These are phyloP conservation scores for Colletotrichum gigasporum DNA, from an alignment of 2,329 filamentous ascomycete species.

Conservation along the genomic window DNA sequence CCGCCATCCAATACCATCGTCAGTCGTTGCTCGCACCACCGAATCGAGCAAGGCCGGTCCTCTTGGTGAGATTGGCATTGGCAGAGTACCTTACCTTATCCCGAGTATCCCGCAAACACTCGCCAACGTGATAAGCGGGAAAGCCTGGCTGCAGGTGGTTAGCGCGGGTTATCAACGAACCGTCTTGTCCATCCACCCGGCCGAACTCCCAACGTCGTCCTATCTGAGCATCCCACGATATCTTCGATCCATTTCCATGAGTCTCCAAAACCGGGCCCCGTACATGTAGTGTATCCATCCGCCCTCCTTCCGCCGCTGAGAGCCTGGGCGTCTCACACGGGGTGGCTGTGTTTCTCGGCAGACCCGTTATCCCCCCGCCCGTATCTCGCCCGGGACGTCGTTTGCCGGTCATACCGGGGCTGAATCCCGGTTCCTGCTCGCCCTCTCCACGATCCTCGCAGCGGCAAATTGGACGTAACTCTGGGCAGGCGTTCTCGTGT, in stretches of 20 bases:
- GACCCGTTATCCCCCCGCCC: slow-evolving; percentile 24
- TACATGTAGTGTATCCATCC: too few species aligned
- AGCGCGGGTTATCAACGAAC: background rate
- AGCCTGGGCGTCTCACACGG: slow-evolving; percentile 30
- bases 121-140: background rate
- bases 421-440: slow-evolving; percentile 14
- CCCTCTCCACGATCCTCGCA: slow-evolving; percentile 7
- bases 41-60: slow-evolving; percentile 6
- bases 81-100: background rate
- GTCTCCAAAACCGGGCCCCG: slow-evolving; percentile 1
- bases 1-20: slow-evolving; percentile 21
- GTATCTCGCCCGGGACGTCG: slow-evolving; percentile 26
- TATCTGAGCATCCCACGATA: slow-evolving; percentile 19
- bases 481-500: slow-evolving; percentile 21
- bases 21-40: background rate
- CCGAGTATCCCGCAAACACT: slow-evolving; percentile 18
- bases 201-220: background rate
- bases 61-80: background rate
- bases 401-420: slow-evolving; percentile 19
- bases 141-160: slow-evolving; percentile 5
- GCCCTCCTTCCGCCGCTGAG: slow-evolving; percentile 15
- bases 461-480: slow-evolving; percentile 9
- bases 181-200: background rate
- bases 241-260: slow-evolving; percentile 17
- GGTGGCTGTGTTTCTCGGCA: slow-evolving; percentile 31